Evolutionary conservation across 2,329 filamentous ascomycete genomes (phyloP).

Genomic region (Plenodomus biglobosus): DNA sequence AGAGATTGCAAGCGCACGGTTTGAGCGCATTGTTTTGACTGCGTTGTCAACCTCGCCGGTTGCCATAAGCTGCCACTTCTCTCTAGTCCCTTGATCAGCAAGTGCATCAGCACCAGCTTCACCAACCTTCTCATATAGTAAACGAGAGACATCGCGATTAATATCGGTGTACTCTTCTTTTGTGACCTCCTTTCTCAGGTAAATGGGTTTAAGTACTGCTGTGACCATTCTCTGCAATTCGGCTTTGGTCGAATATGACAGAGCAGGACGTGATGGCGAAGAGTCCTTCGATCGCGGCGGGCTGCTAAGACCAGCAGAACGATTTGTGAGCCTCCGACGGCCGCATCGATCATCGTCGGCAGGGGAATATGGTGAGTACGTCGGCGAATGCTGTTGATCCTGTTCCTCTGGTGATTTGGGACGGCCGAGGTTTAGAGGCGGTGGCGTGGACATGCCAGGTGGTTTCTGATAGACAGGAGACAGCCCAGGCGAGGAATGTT

Average conservation of each 20-base stretch:
- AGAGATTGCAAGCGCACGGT: conserved; percentile 16
- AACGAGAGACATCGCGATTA: conserved; percentile 85
- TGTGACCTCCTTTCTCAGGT: conserved; percentile 74
- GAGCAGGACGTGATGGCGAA: conserved; percentile 65
- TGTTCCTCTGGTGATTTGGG: conserved; percentile 60
- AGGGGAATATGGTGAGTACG: conserved; percentile 67
- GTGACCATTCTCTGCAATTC: conserved; percentile 89
- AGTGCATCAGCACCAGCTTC: conserved; percentile 54
- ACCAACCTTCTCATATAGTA: conserved; percentile 72
- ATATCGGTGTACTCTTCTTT: conserved; percentile 91
- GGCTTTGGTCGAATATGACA: conserved; percentile 82
- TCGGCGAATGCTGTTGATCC: conserved; percentile 63
- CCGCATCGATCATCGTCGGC: conserved; percentile 46
- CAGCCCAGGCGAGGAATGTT: conserved; percentile 64
- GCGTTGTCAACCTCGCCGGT: conserved; percentile 76
- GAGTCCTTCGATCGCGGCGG: conserved; percentile 59
- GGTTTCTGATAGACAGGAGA: conserved; percentile 70
- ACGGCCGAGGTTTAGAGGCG: conserved; percentile 58
- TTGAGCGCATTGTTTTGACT: conserved; percentile 48
- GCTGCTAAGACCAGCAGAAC: conserved; percentile 41
- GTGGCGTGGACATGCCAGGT: conserved; percentile 70
- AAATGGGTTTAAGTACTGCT: conserved; percentile 77
- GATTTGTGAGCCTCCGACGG: conserved; percentile 32
- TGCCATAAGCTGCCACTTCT: conserved; percentile 75
- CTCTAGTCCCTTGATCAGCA: conserved; percentile 63